Percentiles rank a stretch among this genome's conserved stretches.
phyloP scores from a whole-genome alignment of 202 grass and related monocot species.

The Setaria viridis region DNA sequence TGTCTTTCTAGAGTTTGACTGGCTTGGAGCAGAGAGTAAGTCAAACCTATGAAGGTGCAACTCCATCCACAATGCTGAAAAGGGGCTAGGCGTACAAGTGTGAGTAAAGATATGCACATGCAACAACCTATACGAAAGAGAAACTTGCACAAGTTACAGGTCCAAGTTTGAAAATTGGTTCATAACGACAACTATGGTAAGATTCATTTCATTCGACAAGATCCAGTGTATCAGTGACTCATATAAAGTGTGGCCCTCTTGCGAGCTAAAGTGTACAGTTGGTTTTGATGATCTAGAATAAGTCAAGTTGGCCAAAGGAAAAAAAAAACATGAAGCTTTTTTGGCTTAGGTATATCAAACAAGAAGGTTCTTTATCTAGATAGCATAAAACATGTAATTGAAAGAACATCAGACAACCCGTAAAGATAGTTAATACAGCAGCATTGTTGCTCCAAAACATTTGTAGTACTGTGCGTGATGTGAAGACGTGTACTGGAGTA shows the following conservation, averaged over 20 bases:
- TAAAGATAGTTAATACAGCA: not conserved
- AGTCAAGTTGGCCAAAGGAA: not conserved
- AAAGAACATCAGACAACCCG: not conserved
- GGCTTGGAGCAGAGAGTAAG: no score
- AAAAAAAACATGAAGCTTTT: not conserved
- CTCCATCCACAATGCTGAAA: no score
- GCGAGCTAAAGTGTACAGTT: not conserved
- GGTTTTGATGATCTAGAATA: not conserved
- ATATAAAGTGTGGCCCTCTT: not conserved
- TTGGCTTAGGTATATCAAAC: not conserved
- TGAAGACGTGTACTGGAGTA: no score
- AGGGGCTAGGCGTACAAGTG: no score
- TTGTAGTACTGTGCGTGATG: not conserved
- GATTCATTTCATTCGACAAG: not conserved
- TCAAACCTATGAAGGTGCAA: no score
- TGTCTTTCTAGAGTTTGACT: no score
- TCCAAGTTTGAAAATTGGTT: not conserved
- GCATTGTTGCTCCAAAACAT: not conserved
- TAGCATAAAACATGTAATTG: not conserved
- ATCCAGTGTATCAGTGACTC: not conserved
- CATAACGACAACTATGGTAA: not conserved
- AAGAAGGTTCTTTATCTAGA: constrained; percentile 3
- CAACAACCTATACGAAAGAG: no score
- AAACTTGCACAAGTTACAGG: no score
- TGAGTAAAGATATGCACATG: no score